phyloP scores from a whole-genome alignment of 345 rosid species.

The Dipteronia dyeriana region DNA sequence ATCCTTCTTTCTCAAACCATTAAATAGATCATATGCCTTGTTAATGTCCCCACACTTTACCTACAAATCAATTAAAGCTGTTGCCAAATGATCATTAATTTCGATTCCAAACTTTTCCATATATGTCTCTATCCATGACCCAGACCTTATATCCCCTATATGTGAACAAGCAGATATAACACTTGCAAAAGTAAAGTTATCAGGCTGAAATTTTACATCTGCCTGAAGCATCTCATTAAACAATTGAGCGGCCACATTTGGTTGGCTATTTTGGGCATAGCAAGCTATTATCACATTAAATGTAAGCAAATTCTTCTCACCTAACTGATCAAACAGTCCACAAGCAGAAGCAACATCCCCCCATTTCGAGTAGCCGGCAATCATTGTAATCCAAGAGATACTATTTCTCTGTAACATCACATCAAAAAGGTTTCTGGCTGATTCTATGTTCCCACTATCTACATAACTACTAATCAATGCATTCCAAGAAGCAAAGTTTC shows the following conservation, averaged over 20 bases:
- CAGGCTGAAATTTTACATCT: slow-evolving; percentile 34
- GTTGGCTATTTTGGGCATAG: slow-evolving; percentile 56
- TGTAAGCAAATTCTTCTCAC: slow-evolving; percentile 44
- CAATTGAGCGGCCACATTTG: slow-evolving; percentile 53
- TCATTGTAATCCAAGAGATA: slow-evolving; percentile 66
- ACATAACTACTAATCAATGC: slow-evolving; percentile 60
- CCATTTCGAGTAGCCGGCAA: slow-evolving; percentile 59
- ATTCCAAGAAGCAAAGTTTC: slow-evolving; percentile 69
- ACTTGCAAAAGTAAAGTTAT: slow-evolving; percentile 65
- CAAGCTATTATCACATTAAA: slow-evolving; percentile 75
- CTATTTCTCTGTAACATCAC: slow-evolving; percentile 54
- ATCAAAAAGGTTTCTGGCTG: slow-evolving; percentile 53
- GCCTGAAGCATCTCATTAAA: slow-evolving; percentile 53
- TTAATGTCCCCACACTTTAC: slow-evolving; percentile 61
- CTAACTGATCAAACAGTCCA: slow-evolving; percentile 43
- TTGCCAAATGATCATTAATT: slow-evolving; percentile 49
- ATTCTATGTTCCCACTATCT: slow-evolving; percentile 39
- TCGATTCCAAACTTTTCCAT: slow-evolving; percentile 46
- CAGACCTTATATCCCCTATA: slow-evolving; percentile 55
- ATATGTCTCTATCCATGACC: slow-evolving; percentile 47
- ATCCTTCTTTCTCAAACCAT: slow-evolving; percentile 50
- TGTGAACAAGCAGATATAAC: slow-evolving; percentile 64
- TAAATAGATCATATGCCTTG: slow-evolving; percentile 51
- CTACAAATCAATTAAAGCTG: slow-evolving; percentile 63
- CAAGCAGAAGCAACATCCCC: slow-evolving; percentile 60